Evolutionary conservation across 2,329 filamentous ascomycete species (phyloP).

Genomic region (Botrytis elliptica): DNA sequence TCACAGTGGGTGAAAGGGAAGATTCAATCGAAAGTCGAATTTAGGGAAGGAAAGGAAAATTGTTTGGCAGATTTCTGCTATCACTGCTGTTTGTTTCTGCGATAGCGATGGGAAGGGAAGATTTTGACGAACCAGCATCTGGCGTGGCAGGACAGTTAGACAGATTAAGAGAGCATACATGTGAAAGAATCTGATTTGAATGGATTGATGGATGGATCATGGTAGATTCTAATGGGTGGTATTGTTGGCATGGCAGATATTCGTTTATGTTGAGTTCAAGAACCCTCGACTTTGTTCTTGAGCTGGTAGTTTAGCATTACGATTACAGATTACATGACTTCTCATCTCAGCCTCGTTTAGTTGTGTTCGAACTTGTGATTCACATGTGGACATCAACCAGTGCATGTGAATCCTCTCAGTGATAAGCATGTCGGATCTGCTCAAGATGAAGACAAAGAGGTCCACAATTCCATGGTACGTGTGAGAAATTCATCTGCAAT

Average conservation of each 20-base stretch:
- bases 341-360: neutral
- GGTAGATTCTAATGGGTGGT: neutral
- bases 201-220: neutral
- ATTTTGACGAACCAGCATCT: neutral
- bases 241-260: neutral
- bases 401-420: neutral
- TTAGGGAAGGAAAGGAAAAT: neutral
- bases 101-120: neutral
- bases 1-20: neutral
- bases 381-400: neutral
- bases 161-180: neutral
- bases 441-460: neutral
- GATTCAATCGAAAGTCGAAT: neutral
- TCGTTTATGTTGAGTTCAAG: neutral
- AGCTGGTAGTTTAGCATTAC: neutral
- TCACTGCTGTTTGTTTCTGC: neutral
- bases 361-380: neutral
- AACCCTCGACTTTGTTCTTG: neutral
- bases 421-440: neutral
- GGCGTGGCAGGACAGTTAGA: neutral
- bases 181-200: neutral
- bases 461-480: neutral
- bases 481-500: neutral
- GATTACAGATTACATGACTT: neutral
- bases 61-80: neutral